Evolutionary conservation across 1,284 basidiomycete species (phyloP).

Genomic region (Bjerkandera adusta): DNA sequence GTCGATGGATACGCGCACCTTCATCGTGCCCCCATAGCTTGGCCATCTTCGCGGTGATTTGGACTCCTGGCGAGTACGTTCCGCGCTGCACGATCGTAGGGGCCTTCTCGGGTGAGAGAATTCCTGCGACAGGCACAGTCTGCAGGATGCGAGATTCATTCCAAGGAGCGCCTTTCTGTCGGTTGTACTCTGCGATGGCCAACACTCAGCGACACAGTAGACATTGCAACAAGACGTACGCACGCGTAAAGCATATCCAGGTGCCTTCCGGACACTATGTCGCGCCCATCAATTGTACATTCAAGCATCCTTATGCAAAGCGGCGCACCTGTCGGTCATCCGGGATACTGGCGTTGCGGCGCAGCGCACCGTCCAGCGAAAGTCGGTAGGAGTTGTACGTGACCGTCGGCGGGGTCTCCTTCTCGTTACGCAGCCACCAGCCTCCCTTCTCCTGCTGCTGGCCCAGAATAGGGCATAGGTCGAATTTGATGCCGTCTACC

Average conservation of each 20-base stretch:
- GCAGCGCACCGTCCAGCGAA: conserved; percentile 26
- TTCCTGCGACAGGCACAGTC: conserved; percentile 39
- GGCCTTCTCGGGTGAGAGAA: conserved; percentile 7
- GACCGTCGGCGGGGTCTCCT: conserved; percentile 31
- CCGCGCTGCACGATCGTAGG: conserved; percentile 16
- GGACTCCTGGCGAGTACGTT: conserved; percentile 22
- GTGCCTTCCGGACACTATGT: conserved; percentile 33
- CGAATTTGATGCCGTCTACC: conserved; percentile 23
- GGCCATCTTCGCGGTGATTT: conserved; percentile 22
- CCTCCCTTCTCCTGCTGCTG: conserved; percentile 21
- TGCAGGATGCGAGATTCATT: conserved; percentile 30
- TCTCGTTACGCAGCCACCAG: conserved; percentile 22
- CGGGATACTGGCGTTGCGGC: conserved; percentile 23
- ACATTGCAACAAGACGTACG: conserved; percentile 11
- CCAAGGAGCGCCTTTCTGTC: not conserved
- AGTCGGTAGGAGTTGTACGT: conserved; percentile 30
- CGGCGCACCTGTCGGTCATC: conserved; percentile 21
- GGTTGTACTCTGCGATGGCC: not conserved
- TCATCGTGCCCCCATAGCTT: conserved; percentile 17
- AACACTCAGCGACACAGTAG: not conserved
- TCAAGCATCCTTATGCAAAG: too few species aligned
- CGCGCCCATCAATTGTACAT: not conserved
- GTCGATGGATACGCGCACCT: conserved; percentile 13
- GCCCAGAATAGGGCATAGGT: conserved; percentile 32
- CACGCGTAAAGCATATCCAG: conserved; percentile 34